Conservation (phyloP, 495 filamentous ascomycete genomes). For the Penicillium turbatum region DNA sequence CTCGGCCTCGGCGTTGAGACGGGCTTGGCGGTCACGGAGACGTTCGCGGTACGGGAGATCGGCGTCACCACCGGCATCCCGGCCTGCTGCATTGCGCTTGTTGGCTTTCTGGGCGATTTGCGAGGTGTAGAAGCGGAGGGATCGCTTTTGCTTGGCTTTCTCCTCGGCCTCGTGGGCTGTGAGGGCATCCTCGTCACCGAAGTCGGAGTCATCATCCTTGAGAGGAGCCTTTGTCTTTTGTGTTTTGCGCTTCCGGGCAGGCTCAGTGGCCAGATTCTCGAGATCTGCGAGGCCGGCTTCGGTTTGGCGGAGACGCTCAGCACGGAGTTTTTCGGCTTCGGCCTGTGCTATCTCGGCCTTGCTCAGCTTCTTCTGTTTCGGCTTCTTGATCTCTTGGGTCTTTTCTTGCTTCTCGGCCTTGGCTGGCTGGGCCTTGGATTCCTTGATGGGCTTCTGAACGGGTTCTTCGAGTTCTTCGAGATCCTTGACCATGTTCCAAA, state of each 20-base stretch:
- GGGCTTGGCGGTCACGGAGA: slow-evolving; percentile 72
- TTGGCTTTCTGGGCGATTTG: slow-evolving; percentile 90
- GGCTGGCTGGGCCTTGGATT: slow-evolving; percentile 9
- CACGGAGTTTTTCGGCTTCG: slow-evolving; percentile 51
- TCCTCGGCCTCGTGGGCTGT: slow-evolving; percentile 65
- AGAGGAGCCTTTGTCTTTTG: slow-evolving; percentile 31
- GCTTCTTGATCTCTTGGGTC: slow-evolving; percentile 24
- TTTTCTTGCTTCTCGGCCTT: slow-evolving; percentile 23
- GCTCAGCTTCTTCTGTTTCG: slow-evolving; percentile 42
- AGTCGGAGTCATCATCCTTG: slow-evolving; percentile 55
- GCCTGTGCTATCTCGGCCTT: slow-evolving; percentile 50
- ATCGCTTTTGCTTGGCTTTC: slow-evolving; percentile 82
- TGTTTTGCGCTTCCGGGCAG: slow-evolving; percentile 29
- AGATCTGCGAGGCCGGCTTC: slow-evolving; percentile 71
- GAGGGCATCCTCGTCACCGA: slow-evolving; percentile 62
- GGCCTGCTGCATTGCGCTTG: slow-evolving; percentile 74
- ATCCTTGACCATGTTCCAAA: slow-evolving; percentile 74
- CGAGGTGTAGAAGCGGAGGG: slow-evolving; percentile 91
- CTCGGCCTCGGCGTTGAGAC: slow-evolving; percentile 83
- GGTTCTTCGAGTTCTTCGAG: slow-evolving; percentile 19
- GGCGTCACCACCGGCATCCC: slow-evolving; percentile 81
- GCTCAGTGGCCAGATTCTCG: slow-evolving; percentile 37
- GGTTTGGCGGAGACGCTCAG: slow-evolving; percentile 50
- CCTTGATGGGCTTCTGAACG: slow-evolving; percentile 8
- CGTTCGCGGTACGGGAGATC: slow-evolving; percentile 91